Percentiles rank a stretch among this genome's conserved stretches.
Evolutionary conservation across 2,329 filamentous ascomycete species (phyloP).

Genomic region (Stagonosporopsis vannaccii): DNA sequence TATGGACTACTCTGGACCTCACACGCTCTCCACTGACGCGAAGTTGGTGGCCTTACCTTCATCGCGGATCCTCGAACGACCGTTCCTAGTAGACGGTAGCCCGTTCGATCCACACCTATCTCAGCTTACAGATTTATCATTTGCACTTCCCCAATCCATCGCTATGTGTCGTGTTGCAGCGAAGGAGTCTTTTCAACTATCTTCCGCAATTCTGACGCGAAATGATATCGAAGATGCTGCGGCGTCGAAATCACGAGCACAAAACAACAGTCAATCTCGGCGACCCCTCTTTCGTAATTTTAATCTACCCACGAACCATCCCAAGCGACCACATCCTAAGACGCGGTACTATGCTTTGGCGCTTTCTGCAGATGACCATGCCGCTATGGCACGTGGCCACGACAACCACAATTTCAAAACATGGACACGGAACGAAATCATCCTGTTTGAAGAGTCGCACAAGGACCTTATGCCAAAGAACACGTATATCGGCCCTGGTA

Average conservation of each 20-base stretch:
- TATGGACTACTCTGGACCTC: not conserved
- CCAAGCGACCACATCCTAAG: not conserved
- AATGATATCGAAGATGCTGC: not conserved
- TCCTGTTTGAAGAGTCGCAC: constrained; percentile 17
- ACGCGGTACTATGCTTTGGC: constrained; percentile 33
- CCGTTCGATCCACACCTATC: not conserved
- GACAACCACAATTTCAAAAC: constrained; percentile 29
- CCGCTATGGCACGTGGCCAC: constrained; percentile 25
- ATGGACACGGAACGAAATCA: constrained; percentile 22
- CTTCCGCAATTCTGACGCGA: not conserved
- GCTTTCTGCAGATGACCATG: constrained; percentile 25
- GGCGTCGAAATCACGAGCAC: not conserved
- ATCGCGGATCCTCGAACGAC: not conserved
- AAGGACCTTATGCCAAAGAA: constrained; percentile 17
- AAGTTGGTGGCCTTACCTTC: constrained; percentile 3
- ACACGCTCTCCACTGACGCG: no score
- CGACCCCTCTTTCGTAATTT: not conserved
- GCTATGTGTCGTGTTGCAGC: not conserved
- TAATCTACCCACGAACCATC: not conserved
- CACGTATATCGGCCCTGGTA: constrained; percentile 16
- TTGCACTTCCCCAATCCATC: not conserved
- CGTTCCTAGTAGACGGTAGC: not conserved
- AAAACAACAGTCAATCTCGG: not conserved
- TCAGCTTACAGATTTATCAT: not conserved
- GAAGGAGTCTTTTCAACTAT: not conserved